These are phyloP conservation scores for Xylaria sp. DNA, from an alignment of 2,329 filamentous ascomycete genomes.

Conservation along the genomic window DNA sequence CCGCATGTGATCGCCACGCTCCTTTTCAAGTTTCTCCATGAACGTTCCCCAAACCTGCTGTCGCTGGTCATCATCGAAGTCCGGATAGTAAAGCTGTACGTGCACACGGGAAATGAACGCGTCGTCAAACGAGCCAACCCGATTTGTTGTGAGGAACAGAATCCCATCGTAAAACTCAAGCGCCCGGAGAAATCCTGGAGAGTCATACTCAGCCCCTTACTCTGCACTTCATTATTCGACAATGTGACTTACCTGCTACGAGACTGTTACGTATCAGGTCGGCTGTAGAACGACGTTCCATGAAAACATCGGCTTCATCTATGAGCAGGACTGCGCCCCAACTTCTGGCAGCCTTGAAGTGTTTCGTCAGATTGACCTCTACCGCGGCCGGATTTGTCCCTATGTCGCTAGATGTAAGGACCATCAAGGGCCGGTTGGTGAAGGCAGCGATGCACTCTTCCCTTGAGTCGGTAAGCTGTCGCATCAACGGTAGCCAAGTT, in stretches of 20 bases:
- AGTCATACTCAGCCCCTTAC: neutral
- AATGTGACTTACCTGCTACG: slow-evolving; percentile 43
- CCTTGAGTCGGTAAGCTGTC: too few relatives aligned
- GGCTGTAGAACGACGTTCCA: slow-evolving; percentile 46
- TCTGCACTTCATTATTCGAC: neutral
- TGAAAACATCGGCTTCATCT: slow-evolving; percentile 53
- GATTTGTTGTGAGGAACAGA: slow-evolving; percentile 49
- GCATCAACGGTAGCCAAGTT: too few relatives aligned
- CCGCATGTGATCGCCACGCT: slow-evolving; percentile 43
- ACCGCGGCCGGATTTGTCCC: too few relatives aligned
- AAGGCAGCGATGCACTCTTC: too few relatives aligned
- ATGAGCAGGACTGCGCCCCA: slow-evolving; percentile 47
- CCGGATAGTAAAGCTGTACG: slow-evolving; percentile 46
- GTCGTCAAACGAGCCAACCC: slow-evolving; percentile 48
- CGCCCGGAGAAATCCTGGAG: slow-evolving; percentile 46
- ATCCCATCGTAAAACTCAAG: slow-evolving; percentile 51
- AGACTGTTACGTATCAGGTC: slow-evolving; percentile 29
- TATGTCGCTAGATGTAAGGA: too few relatives aligned
- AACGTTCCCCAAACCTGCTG: slow-evolving; percentile 48
- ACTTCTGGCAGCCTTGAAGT: too few relatives aligned
- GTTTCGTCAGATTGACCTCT: too few relatives aligned
- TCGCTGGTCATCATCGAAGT: slow-evolving; percentile 46
- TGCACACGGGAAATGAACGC: slow-evolving; percentile 50
- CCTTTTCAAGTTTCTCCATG: slow-evolving; percentile 45
- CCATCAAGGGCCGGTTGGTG: too few relatives aligned